Conservation (phyloP, 768 basidiomycete genomes). For the Boletus tomentosulus region DNA sequence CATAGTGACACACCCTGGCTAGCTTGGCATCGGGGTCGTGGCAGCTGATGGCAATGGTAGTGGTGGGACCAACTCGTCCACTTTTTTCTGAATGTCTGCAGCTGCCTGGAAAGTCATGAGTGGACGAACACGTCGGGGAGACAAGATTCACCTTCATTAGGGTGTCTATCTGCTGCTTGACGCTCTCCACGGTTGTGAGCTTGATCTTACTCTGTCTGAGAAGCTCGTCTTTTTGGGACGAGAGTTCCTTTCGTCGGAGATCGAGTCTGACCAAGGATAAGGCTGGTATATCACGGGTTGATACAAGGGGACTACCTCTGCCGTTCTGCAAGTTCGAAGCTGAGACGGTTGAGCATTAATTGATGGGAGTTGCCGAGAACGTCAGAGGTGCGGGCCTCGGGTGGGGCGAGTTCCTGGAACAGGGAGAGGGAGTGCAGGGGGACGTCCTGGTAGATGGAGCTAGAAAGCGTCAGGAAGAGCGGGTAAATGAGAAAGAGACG, state of each 20-base stretch:
- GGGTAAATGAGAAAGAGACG: neutral
- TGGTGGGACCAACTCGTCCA: conserved; percentile 60
- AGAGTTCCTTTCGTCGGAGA: conserved; percentile 61
- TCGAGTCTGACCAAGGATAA: conserved; percentile 53
- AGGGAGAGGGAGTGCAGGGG: conserved; percentile 68
- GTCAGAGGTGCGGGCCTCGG: conserved; percentile 56
- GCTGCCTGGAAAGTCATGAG: conserved; percentile 47
- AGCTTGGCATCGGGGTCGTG: conserved; percentile 26
- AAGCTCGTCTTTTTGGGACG: conserved; percentile 69
- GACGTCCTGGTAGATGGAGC: conserved; percentile 87
- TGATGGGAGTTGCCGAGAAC: conserved; percentile 70
- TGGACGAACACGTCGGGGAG: neutral
- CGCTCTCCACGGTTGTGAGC: conserved; percentile 64
- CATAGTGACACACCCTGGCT: neutral
- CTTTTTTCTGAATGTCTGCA: conserved; percentile 69
- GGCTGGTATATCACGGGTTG: conserved; percentile 5
- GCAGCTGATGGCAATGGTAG: conserved; percentile 28
- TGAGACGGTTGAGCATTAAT: conserved; percentile 82
- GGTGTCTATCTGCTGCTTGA: conserved; percentile 73
- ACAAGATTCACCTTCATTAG: conserved; percentile 58
- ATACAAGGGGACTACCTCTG: conserved; percentile 54
- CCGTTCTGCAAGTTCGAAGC: conserved; percentile 84
- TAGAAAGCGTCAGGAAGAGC: conserved; percentile 26
- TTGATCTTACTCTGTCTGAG: conserved; percentile 79
- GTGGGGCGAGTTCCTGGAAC: conserved; percentile 65